These are phyloP conservation scores for Suillus cothurnatus DNA, from an alignment of 768 basidiomycete genomes.

Conservation along the genomic window DNA sequence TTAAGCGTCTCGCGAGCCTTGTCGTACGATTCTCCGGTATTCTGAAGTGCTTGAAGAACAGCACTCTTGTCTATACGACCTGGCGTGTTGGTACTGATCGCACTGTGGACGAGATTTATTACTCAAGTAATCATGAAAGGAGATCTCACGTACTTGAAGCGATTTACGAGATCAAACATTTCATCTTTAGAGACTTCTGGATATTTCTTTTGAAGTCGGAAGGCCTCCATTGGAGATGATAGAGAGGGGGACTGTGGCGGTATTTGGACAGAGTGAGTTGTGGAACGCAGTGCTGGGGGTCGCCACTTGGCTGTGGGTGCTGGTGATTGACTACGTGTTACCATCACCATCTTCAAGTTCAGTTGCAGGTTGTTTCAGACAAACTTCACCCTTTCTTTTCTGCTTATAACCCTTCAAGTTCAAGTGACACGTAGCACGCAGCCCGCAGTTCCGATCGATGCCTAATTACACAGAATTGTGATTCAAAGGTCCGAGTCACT, in stretches of 20 bases:
- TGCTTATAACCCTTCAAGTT: conserved; percentile 1
- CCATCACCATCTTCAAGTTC: conserved; percentile 7
- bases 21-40: conserved; percentile 89
- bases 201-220: conserved; percentile 89
- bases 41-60: conserved; percentile 77
- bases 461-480: not conserved
- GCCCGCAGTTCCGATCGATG: not conserved
- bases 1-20: conserved; percentile 88
- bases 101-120: conserved; percentile 41
- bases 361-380: not conserved
- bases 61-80: conserved; percentile 83
- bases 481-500: not conserved
- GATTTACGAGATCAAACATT: conserved; percentile 91
- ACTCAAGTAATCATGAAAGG: conserved; percentile 2
- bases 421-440: not conserved
- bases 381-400: not conserved
- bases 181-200: conserved; percentile 91
- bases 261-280: conserved; percentile 16
- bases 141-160: conserved; percentile 81
- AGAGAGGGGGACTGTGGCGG: conserved; percentile 6
- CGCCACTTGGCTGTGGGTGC: conserved; percentile 18
- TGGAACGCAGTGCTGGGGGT: conserved; percentile 10
- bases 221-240: conserved; percentile 63
- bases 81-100: conserved; percentile 75
- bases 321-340: conserved; percentile 14